Base-by-base conservation (phyloP, 495 filamentous ascomycete genomes). In the Tuber indicum region DNA sequence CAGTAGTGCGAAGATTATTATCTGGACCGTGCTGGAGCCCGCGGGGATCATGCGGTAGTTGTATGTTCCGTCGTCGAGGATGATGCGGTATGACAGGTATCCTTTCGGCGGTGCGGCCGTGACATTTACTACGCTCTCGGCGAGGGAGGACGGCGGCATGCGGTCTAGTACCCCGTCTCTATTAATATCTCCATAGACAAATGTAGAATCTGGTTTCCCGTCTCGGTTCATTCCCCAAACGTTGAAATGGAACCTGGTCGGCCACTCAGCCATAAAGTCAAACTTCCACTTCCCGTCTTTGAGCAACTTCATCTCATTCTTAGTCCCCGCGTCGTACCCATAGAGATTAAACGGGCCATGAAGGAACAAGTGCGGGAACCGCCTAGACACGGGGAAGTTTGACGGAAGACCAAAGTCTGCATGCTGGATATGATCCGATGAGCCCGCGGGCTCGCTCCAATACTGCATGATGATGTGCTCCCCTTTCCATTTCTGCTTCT, bases 151-250 rank as follows among this genome's bases (percentile, higher is more conserved):
- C 7, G 91, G 91, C 2, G 90, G 89, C 26, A 92, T 85, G 47
- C 89, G 88, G 79, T 92, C 91, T 26, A 92, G 81, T 16, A 92
- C 85, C 1, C 85, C 85, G 81, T 92, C 88, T 17, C 85, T 86
- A 78, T 92, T 88, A 8, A 89, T 86, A 78, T 92, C 90, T 45
- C 90, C 90, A 73, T 86, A 88, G 6, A 91, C 85, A 46, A 85
- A 87, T 23, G 87, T 87, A 72, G 89, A 84, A 78, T 92, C 90
- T 4, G 91, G 90, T 78, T 89, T 84, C 23, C 90, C 89, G 83
- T 91, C 88, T 0, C 87, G 87, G 78, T 92, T 90, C 78, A 91
- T 89, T 58, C 91, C 91, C 91, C 91, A 92, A 3, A 89, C 85
- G 78, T 91, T 92, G 76, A 92, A 84, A 76, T 91, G 89, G 77